Base-by-base conservation (phyloP, 2,329 filamentous ascomycete species). In the Pleochaeta shiraiana region DNA sequence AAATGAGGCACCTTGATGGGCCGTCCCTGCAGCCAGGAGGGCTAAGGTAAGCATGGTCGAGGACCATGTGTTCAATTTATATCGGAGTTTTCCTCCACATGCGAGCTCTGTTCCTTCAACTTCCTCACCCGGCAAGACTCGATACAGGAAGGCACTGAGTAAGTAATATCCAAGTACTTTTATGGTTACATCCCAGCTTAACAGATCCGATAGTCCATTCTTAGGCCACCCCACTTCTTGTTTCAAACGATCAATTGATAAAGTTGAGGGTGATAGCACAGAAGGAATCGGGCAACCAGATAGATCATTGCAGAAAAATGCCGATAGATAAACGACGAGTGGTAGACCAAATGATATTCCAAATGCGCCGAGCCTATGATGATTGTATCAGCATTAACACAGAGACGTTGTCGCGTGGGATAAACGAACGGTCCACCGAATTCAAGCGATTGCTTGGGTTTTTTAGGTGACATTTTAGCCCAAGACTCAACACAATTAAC, bases 221-320 rank as follows among this genome's bases (percentile, higher is more conserved):
- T 79, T 75, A 0, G 86, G 87, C 89, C 91, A 95, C 69, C 87
- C 90, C 53, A 89, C 83, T 71, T 96, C 90, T 64, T 78, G 73
- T 77, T 92, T 93, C 69, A 96, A 77, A 70, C 82, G 81, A 24
- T 85, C 81, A 60, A 90, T 77, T 50, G 84, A 84, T 66, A 95
- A 76, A 9, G 82, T 86, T 65, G 81, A 84, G 34, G 88, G 90
- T 69, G 81, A 79, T 43, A 95, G 80, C 9, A 92, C 79, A 3
- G 88, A 90, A 3, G 91, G 90, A 2, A 88, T 85, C 59, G 92
- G 93, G 73, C 93, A 97, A 65, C 93, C 92, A 9, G 89, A 86
- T 68, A 95, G 78, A 74, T 97, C 91, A 76, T 96, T 97, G 80
- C 92, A 96, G 70, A 86, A 78, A 72, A 96, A 95, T 59, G 85